phyloP scores from a whole-genome alignment of 257 asterid genomes.

The Datura wrightii region DNA sequence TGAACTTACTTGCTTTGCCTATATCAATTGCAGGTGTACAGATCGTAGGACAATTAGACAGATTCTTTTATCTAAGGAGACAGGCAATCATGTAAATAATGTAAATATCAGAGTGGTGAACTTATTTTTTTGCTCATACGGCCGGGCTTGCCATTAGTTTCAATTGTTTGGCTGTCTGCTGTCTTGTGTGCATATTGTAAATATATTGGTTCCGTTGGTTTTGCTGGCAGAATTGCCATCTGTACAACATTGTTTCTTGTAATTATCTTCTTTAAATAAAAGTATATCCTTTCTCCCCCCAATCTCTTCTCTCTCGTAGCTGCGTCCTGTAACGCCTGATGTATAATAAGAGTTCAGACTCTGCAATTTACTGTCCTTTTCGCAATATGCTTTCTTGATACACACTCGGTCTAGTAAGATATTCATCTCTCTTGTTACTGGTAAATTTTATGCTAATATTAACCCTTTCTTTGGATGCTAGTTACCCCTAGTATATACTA shows the following conservation, averaged over 20 bases:
- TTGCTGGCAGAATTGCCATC: conserved; percentile 14
- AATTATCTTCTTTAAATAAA: background rate
- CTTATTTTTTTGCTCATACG: conserved; percentile 13
- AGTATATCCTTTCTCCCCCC: background rate
- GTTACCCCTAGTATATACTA: no score
- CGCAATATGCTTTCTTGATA: background rate
- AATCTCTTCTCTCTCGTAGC: background rate
- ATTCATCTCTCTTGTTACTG: background rate
- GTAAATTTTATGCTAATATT: background rate
- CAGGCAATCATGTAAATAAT: conserved; percentile 47
- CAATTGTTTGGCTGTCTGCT: background rate
- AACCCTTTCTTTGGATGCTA: no score
- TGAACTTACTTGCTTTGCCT: conserved; percentile 21
- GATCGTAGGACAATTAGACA: conserved; percentile 37
- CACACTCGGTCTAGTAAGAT: no score
- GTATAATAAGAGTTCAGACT: background rate
- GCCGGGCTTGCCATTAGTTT: conserved; percentile 1
- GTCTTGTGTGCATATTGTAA: background rate
- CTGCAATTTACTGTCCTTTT: background rate
- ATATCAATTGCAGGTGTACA: conserved; percentile 60
- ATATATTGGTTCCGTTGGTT: conserved; percentile 23
- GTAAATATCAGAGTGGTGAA: conserved; percentile 42
- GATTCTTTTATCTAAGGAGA: conserved; percentile 39
- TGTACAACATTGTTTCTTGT: conserved; percentile 16
- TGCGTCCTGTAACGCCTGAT: background rate